These are phyloP conservation scores for Iris pallida DNA, from an alignment of 116 monocot genomes.

Conservation along the genomic window DNA sequence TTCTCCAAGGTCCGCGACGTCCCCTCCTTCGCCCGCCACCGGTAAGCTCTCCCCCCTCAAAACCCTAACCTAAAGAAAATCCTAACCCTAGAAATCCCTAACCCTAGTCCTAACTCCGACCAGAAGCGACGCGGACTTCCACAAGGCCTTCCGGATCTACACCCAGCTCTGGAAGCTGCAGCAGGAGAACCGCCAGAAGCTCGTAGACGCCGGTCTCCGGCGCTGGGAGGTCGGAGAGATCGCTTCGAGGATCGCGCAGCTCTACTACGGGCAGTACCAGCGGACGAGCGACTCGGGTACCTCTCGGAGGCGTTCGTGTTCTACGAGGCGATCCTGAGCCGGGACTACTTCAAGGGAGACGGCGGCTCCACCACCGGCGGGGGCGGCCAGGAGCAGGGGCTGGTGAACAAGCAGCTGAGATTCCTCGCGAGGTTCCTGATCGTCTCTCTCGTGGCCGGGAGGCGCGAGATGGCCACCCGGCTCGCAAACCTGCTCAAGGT, in stretches of 20 bases:
- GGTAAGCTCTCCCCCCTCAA: slow-evolving; percentile 12
- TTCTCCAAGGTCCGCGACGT: slow-evolving; percentile 51
- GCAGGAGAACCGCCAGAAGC: slow-evolving; percentile 80
- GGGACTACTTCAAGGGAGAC: slow-evolving; percentile 67
- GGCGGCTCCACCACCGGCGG: too few species aligned
- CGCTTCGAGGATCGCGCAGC: slow-evolving; percentile 83
- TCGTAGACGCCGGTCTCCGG: slow-evolving; percentile 66
- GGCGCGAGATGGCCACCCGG: slow-evolving; percentile 55
- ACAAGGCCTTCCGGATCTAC: slow-evolving; percentile 84
- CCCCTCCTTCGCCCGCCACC: slow-evolving; percentile 38
- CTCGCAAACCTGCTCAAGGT: slow-evolving; percentile 39
- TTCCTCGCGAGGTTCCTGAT: slow-evolving; percentile 75
- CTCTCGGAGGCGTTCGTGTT: slow-evolving; percentile 73
- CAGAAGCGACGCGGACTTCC: slow-evolving; percentile 56
- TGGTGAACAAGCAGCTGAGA: slow-evolving; percentile 71
- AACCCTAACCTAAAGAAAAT: too few species aligned
- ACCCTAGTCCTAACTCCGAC: neutral
- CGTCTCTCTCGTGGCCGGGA: slow-evolving; percentile 59
- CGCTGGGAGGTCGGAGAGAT: slow-evolving; percentile 96
- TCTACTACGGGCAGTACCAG: slow-evolving; percentile 82
- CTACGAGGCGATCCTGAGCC: slow-evolving; percentile 70
- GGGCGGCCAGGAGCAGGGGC: slow-evolving; percentile 33
- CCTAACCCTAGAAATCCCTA: neutral
- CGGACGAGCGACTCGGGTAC: slow-evolving; percentile 61
- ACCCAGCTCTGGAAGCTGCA: slow-evolving; percentile 92